A percentile compares a stretch with the other conserved stretches of the same genome.
phyloP scores from a whole-genome alignment of 768 basidiomycete species.

The Suillus sp. region DNA sequence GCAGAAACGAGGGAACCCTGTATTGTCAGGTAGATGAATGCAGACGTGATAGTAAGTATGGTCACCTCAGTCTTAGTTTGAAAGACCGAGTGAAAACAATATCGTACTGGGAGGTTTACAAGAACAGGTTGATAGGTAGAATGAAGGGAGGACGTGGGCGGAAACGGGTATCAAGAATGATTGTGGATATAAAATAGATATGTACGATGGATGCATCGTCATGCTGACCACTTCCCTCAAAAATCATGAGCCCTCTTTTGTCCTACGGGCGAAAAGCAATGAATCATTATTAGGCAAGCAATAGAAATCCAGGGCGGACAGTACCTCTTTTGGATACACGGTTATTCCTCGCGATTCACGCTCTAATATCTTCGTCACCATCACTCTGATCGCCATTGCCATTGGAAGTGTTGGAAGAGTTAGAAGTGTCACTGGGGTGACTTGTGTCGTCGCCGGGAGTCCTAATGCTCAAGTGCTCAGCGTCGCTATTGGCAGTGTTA shows the following conservation, averaged over 20 bases:
- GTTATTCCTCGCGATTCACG: background rate
- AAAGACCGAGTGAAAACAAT: background rate
- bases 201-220: background rate
- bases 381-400: background rate
- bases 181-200: no score
- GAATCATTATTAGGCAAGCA: no score
- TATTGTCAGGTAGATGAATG: background rate
- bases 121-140: background rate
- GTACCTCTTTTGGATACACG: no score
- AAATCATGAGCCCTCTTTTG: background rate
- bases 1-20: background rate
- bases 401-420: background rate
- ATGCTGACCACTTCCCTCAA: background rate
- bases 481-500: background rate
- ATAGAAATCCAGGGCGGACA: no score
- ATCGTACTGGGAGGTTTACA: background rate
- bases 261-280: no score
- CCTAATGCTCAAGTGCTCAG: background rate
- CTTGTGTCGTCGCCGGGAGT: background rate
- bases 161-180: background rate
- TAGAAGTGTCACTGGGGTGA: background rate
- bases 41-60: background rate
- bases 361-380: background rate
- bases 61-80: background rate
- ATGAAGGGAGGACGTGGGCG: background rate